These are phyloP conservation scores for Pseudoscleropodium purum DNA, from an alignment of 225 moss, liverwort and hornwort genomes.

Conservation along the genomic window DNA sequence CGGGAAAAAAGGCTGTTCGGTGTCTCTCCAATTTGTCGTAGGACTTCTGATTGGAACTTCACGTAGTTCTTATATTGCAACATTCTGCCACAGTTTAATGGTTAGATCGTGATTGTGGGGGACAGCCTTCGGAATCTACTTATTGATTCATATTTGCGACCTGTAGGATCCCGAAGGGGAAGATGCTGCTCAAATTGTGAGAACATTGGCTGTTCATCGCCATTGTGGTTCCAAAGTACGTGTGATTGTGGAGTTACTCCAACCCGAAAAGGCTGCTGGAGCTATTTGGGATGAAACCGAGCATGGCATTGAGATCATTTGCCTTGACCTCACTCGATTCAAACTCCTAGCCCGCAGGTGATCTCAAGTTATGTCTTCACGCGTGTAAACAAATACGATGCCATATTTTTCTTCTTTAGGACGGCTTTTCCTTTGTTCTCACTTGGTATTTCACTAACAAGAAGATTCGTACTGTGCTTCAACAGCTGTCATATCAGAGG, in stretches of 20 bases:
- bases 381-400: neutral
- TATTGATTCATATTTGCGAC: neutral
- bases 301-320: conserved; percentile 81
- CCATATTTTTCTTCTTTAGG: neutral
- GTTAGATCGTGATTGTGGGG: neutral
- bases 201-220: conserved; percentile 76
- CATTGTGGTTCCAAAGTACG: conserved; percentile 67
- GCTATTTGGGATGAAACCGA: conserved; percentile 98
- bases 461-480: neutral
- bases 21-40: neutral
- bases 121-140: neutral
- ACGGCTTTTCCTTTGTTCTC: neutral
- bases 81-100: neutral
- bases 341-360: conserved; percentile 94
- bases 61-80: neutral
- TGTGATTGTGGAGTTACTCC: conserved; percentile 82
- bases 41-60: neutral
- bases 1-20: neutral
- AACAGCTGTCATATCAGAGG: conserved; percentile 85
- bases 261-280: conserved; percentile 77
- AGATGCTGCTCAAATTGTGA: conserved; percentile 92
- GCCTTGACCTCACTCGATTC: conserved; percentile 76
- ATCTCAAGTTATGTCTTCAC: neutral
- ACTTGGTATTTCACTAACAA: neutral
- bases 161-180: conserved; percentile 74